Conservation (phyloP, 73 alveolate genomes). For the Durusdinium trenchii region DNA sequence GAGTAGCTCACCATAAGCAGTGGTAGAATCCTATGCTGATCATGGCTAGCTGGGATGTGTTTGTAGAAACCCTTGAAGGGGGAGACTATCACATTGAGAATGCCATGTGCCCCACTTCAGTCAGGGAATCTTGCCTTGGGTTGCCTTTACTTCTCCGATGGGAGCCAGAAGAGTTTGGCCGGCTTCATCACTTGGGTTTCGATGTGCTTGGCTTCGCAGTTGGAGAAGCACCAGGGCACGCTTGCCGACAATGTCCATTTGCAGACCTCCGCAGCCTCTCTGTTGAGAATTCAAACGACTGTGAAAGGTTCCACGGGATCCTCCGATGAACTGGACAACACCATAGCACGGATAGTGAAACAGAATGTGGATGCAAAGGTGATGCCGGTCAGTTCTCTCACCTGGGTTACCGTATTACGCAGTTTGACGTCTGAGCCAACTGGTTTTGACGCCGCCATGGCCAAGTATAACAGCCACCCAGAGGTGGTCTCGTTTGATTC, state of each 20-base stretch:
- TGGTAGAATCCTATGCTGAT: background rate
- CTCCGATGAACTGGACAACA: background rate
- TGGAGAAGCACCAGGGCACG: too few relatives aligned
- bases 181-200: background rate
- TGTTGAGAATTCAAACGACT: background rate
- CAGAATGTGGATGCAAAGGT: slow-evolving; percentile 10
- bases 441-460: background rate
- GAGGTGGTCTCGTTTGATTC: background rate
- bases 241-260: background rate
- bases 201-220: background rate
- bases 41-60: background rate
- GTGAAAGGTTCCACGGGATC: background rate
- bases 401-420: background rate
- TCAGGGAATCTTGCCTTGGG: background rate
- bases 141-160: background rate
- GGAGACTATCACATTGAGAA: background rate
- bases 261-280: background rate
- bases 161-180: background rate
- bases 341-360: background rate
- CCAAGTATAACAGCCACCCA: background rate
- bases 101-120: background rate
- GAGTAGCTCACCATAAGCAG: background rate
- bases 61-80: background rate
- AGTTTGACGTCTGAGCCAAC: background rate
- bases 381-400: background rate